Evolutionary conservation across 2,329 filamentous ascomycete species (phyloP).

Genomic region (Calonectria pteridis): DNA sequence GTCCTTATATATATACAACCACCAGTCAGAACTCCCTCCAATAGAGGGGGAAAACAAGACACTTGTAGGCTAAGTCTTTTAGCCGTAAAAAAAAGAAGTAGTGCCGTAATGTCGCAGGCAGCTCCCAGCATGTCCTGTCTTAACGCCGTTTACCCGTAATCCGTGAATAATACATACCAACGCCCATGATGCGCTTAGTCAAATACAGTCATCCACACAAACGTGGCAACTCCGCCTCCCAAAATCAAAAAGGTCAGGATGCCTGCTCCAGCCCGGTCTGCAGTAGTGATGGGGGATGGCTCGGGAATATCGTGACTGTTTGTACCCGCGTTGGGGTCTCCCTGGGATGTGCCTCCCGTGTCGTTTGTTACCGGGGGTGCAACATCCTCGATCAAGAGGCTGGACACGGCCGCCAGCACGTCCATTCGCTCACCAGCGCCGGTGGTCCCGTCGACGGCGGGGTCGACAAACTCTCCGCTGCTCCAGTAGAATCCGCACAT

Average conservation of each 20-base stretch:
- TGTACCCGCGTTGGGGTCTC: constrained; percentile 55
- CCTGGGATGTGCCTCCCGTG: constrained; percentile 64
- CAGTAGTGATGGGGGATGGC: constrained; percentile 53
- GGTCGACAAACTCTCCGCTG: constrained; percentile 56
- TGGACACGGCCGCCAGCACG: constrained; percentile 66
- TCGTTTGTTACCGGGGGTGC: constrained; percentile 57
- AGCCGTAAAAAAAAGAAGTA: not conserved
- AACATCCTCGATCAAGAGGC: constrained; percentile 59
- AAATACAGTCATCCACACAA: constrained; percentile 63
- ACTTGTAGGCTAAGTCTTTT: not conserved
- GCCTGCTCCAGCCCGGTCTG: constrained; percentile 62
- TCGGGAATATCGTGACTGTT: constrained; percentile 49
- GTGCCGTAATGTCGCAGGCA: not conserved
- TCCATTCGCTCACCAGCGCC: constrained; percentile 72
- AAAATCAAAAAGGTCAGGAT: constrained; percentile 62
- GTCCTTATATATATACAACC: not conserved
- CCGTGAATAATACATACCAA: constrained; percentile 5
- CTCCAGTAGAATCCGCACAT: constrained; percentile 76
- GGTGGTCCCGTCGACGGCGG: constrained; percentile 64
- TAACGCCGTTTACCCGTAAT: not conserved
- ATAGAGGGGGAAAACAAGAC: not conserved
- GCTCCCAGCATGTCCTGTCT: not conserved
- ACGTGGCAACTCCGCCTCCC: constrained; percentile 57
- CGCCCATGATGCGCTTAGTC: constrained; percentile 33
- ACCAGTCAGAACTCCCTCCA: not conserved